These are phyloP conservation scores for Nakazawaea holstii DNA, from an alignment of 805 yeast species.

Conservation along the genomic window DNA sequence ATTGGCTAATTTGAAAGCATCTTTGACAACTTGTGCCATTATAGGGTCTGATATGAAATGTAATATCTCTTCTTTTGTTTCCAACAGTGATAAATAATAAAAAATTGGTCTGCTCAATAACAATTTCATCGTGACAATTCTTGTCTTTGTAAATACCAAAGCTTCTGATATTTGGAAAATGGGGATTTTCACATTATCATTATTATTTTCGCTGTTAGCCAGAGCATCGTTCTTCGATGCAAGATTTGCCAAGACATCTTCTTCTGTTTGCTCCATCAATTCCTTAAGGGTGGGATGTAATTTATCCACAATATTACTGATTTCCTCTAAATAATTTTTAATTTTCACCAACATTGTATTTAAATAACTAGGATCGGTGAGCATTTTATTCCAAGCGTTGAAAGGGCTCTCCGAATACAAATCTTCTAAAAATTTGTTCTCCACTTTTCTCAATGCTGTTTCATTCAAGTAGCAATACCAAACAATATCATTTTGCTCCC, in stretches of 20 bases:
- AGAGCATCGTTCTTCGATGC: slow-evolving; percentile 12
- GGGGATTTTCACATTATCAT: slow-evolving; percentile 26
- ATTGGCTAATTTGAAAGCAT: slow-evolving; percentile 22
- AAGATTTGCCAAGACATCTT: slow-evolving; percentile 17
- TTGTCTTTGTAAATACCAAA: slow-evolving; percentile 32
- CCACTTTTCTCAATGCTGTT: slow-evolving; percentile 33
- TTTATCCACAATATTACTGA: slow-evolving; percentile 32
- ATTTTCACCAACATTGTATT: slow-evolving; percentile 6
- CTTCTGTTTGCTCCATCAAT: slow-evolving; percentile 8
- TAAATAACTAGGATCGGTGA: not conserved
- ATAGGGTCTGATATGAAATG: slow-evolving; percentile 20
- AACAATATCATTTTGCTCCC: slow-evolving; percentile 20
- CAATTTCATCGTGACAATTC: slow-evolving; percentile 29
- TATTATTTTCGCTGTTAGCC: no score
- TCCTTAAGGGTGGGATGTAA: slow-evolving; percentile 26
- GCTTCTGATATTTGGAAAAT: slow-evolving; percentile 22
- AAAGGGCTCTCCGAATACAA: slow-evolving; percentile 25
- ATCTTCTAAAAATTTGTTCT: slow-evolving; percentile 31
- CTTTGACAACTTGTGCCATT: slow-evolving; percentile 3
- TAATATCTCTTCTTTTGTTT: slow-evolving; percentile 7
- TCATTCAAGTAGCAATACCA: slow-evolving; percentile 36
- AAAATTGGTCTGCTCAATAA: slow-evolving; percentile 29
- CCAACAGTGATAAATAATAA: slow-evolving; percentile 24
- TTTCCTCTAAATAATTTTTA: slow-evolving; percentile 26
- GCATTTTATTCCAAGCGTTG: slow-evolving; percentile 11